Evolutionary conservation across 768 basidiomycete species (phyloP).

Genomic region (Rhodotorula graminis): DNA sequence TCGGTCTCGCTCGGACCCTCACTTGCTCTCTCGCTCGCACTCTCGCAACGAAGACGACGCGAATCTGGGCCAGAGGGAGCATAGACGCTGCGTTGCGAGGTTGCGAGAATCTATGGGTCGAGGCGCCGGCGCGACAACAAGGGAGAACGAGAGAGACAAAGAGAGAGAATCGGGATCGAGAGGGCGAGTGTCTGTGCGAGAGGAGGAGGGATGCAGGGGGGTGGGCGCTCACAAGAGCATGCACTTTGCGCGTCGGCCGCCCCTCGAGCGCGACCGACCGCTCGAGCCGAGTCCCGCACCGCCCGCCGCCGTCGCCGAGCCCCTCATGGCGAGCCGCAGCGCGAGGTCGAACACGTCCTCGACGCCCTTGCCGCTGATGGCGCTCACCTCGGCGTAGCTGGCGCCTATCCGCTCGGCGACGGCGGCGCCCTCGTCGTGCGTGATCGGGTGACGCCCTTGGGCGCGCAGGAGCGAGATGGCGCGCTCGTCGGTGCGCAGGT

Average conservation of each 20-base stretch:
- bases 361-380: conserved; percentile 84
- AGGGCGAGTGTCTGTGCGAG: conserved; percentile 9
- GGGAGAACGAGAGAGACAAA: no score
- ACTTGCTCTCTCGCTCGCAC: no score
- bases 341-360: conserved; percentile 88
- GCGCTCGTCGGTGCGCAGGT: conserved; percentile 77
- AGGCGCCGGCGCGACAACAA: no score
- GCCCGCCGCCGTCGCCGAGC: conserved; percentile 51
- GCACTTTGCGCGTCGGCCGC: conserved; percentile 26
- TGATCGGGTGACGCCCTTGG: conserved; percentile 68
- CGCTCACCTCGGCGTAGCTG: conserved; percentile 86
- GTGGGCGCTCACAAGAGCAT: conserved; percentile 11
- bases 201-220: background rate
- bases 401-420: conserved; percentile 85
- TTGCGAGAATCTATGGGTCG: no score
- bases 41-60: no score
- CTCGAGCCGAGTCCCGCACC: conserved; percentile 51
- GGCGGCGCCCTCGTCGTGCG: conserved; percentile 71
- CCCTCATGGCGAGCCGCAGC: conserved; percentile 74
- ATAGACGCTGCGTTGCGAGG: no score
- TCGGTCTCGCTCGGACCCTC: no score
- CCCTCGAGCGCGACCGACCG: conserved; percentile 43
- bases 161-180: no score
- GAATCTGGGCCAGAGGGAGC: no score
- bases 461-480: conserved; percentile 83